phyloP scores from a whole-genome alignment of 352 stramenopile species.

The Pythium scleroteichum region DNA sequence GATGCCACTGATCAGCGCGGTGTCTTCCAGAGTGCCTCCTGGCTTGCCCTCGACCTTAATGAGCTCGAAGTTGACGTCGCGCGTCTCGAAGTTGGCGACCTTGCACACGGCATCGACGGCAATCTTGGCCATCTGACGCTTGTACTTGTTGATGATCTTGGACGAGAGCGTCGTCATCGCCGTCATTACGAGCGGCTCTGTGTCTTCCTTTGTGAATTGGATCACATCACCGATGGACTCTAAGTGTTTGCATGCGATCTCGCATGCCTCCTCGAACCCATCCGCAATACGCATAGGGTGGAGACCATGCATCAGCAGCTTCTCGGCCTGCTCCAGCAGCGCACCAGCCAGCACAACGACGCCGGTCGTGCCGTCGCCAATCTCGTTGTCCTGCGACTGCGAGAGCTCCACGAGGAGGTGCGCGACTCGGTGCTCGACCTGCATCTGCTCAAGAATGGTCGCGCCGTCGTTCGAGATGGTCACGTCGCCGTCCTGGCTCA shows the following conservation, averaged over 20 bases:
- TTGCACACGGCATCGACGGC: conserved; percentile 97
- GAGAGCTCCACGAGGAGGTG: conserved; percentile 99
- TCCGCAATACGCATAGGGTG: conserved; percentile 99
- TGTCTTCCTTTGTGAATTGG: conserved; percentile 95
- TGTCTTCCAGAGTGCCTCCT: conserved; percentile 97
- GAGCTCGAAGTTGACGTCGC: conserved; percentile 99
- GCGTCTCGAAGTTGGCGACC: conserved; percentile 97
- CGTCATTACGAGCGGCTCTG: conserved; percentile 94
- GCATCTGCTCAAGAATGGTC: conserved; percentile 99
- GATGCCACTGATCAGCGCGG: conserved; percentile 97
- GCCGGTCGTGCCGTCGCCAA: conserved; percentile 99
- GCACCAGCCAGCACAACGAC: conserved; percentile 98
- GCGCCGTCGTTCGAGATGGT: conserved; percentile 99
- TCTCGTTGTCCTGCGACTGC: conserved; percentile 99
- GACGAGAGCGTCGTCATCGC: conserved; percentile 98
- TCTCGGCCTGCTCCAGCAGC: conserved; percentile 97
- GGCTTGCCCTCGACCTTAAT: conserved; percentile 99
- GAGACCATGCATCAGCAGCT: conserved; percentile 96
- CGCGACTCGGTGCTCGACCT: conserved; percentile 98
- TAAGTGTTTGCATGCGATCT: conserved; percentile 96
- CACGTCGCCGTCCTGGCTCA: conserved; percentile 98
- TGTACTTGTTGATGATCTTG: conserved; percentile 99
- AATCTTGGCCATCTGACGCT: conserved; percentile 99
- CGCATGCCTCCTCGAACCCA: conserved; percentile 97
- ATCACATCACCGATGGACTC: conserved; percentile 95